Base-by-base conservation (phyloP, 164 flowering plant species). In the Annona cherimola region DNA sequence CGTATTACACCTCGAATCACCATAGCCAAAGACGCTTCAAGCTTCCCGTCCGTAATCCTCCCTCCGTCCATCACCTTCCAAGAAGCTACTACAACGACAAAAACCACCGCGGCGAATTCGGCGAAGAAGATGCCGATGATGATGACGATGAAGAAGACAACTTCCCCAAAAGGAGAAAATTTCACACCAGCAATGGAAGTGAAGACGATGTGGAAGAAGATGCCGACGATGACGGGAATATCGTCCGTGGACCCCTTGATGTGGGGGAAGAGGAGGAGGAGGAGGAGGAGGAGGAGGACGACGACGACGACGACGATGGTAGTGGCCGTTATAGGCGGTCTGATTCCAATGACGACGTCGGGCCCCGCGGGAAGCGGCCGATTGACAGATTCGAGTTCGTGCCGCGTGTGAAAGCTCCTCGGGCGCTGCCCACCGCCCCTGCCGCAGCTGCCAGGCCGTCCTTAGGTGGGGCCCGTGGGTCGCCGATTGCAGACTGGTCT, bases 341-440 rank as follows among this genome's bases (percentile, higher is more conserved):
- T n/a, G 43, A 50, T 7, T 6, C 42, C 44, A 44, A 57, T n/a
- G 79, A 69, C 18, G 79, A 73, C 8, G 79, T 80, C 0, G 83
- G 76, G 63, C 76, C 84, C 66, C 81, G 76, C 54, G 74, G 80
- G 11, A 93, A 90, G 84, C 87, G 85, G 82, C 79, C 83, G 14
- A 57, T 85, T 63, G 84, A 78, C 69, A 78, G 61, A 66, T 87
- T 84, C 61, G 88, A 87, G 42, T 78, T 84, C 35, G 85, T 80
- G 7, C 87, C 89, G 1, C 81, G 90, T 4, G 69, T 61, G 26
- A 69, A 57, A 68, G 71, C 14, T 19, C 62, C 9, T 65, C 75
- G 4, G 50, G 77, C 46, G 70, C 63, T n/a, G 68, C 20, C 59
- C n/a, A 69, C 20, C 67, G 67, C 50, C 70, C 68, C 39, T 0